Evolutionary conservation across 2,329 filamentous ascomycete species (phyloP), one percentile per base, ranked within the genome.

Genomic region (Aspergillus awamori): DNA sequence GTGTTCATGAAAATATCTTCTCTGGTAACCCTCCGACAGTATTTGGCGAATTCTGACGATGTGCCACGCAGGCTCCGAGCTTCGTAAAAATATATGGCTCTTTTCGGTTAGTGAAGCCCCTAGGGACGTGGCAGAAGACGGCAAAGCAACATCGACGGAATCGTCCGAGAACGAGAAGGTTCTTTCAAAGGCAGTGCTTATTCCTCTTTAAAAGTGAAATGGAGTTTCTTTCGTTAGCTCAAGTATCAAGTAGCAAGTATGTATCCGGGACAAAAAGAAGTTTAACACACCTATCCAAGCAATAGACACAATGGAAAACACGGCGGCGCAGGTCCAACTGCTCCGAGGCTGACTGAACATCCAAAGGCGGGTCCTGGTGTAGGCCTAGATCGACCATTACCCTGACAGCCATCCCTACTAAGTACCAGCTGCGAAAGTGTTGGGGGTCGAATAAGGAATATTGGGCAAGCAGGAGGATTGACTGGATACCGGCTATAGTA

Each of bases 101-200:
- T 79, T 72, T 33, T 71, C 67, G 28, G 57, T 59, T 76, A 83
- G 68, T 78, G 83, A 66, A 73, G 83, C 61, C 73, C 80, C 69
- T 73, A 70, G 82, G 78, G 56, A 82, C 73, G 78, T 51, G 75
- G 74, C 70, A 79, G 77, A 67, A 78, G 76, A 75, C 1, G 93
- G 92, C 63, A 93, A 86, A n/a, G 85, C 86, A 30, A 98, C 93
- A 66, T 91, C 89, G 26, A 91, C 86, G 5, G 93, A 90, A 59
- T 94, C 92, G 72, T 98, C 94, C 0, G 92, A 94, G 72, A 98
- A 97, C 0, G 94, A 97, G 74, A 97, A 97, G 0, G 93, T 89
- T 36, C 92, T 85, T 10, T 91, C 91, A 67, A 96, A 88, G 4
- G 94, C 91, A 81, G 97, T 90, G 68, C 93, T 96, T 51, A 51